These are phyloP conservation scores for Xylaria flabelliformis DNA, from an alignment of 495 filamentous ascomycete species.

Conservation along the genomic window DNA sequence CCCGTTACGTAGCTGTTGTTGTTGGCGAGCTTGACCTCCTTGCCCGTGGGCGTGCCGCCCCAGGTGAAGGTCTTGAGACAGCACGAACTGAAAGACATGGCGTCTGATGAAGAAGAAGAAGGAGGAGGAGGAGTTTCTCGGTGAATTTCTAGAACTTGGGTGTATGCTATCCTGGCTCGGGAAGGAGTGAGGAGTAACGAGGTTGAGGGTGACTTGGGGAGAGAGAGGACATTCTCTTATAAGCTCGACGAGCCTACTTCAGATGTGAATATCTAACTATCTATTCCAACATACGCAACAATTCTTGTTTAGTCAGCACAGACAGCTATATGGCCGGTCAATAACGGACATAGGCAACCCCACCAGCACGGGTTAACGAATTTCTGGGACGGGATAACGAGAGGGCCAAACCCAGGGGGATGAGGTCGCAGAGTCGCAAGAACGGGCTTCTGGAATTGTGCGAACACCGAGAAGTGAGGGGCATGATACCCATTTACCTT, in stretches of 20 bases:
- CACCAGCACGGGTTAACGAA: slow-evolving; percentile 8
- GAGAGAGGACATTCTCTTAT: slow-evolving; percentile 4
- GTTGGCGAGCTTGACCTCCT: slow-evolving; percentile 42
- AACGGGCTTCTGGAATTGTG: too few species aligned
- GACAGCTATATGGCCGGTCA: not conserved
- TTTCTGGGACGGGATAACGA: slow-evolving; percentile 11
- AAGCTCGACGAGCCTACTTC: not conserved
- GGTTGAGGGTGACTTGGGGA: not conserved
- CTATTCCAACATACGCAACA: not conserved
- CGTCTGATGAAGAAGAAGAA: not conserved
- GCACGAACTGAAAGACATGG: slow-evolving; percentile 40
- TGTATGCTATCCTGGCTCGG: not conserved
- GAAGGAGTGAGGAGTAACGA: not conserved
- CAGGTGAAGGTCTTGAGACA: slow-evolving; percentile 54
- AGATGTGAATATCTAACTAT: not conserved
- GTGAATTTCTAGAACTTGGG: not conserved
- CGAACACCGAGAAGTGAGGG: too few species aligned
- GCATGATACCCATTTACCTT: too few species aligned
- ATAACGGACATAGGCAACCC: slow-evolving; percentile 16
- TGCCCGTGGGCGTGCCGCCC: slow-evolving; percentile 54
- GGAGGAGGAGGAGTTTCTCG: not conserved
- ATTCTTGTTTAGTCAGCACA: not conserved
- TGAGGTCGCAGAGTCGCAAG: too few species aligned
- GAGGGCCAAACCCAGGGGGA: not conserved
- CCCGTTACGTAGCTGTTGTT: slow-evolving; percentile 54